These are phyloP conservation scores for Annulohypoxylon bovei DNA, from an alignment of 495 filamentous ascomycete genomes.

Conservation along the genomic window DNA sequence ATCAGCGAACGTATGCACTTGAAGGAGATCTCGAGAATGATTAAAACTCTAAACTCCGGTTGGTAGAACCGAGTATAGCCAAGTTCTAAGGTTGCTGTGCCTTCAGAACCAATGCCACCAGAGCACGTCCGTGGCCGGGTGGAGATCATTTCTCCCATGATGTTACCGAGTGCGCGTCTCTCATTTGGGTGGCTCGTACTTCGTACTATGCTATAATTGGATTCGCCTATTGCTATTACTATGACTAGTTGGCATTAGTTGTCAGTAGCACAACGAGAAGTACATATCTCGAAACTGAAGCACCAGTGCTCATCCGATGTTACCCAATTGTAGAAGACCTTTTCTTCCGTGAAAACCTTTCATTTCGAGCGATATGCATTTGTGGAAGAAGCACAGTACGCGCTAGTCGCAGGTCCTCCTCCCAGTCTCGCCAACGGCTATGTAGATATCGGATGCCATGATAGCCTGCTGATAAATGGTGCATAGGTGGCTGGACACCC, in stretches of 20 bases:
- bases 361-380: constrained; percentile 21
- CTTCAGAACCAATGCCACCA: constrained; percentile 18
- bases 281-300: not conserved
- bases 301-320: constrained; percentile 16
- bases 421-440: not conserved
- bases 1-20: not conserved
- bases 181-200: constrained; percentile 11
- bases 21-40: not conserved
- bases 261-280: not conserved
- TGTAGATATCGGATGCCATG: not conserved
- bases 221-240: constrained; percentile 5
- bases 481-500: not conserved
- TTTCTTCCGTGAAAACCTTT: constrained; percentile 10
- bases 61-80: not conserved
- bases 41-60: constrained; percentile 30
- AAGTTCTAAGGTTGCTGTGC: constrained; percentile 10
- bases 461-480: not conserved
- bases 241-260: constrained; percentile 3
- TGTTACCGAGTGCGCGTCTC: constrained; percentile 11
- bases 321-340: constrained; percentile 5
- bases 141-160: constrained; percentile 1
- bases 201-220: constrained; percentile 3
- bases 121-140: constrained; percentile 9
- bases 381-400: constrained; percentile 3
- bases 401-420: constrained; percentile 1